Evolutionary conservation across 1,139 yeast genomes (phyloP), one percentile per base, ranked within the genome.

Genomic region (Blastobotrys aristatus): DNA sequence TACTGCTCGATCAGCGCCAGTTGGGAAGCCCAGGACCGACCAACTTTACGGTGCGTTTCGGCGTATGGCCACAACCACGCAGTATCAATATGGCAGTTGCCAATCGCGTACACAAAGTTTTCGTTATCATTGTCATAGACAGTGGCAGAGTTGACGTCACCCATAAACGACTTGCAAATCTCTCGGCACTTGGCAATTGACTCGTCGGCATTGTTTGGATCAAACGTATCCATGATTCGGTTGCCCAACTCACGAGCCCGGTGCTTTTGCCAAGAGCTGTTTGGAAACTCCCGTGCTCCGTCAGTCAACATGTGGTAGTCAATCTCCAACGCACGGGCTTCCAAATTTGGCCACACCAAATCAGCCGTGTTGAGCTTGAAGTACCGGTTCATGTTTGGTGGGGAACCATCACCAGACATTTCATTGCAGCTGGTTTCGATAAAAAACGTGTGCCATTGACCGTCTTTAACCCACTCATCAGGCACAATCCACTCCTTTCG

Each of bases 31-130:
- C 97, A 92, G 4, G 96, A 88, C 55, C 98, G 77, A 3, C 89
- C 96, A 51, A 90, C 80, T 62, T 89, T 89, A 51, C 97, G 77
- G 58, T 84, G 83, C 1, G 97, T 88, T 66, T 92, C 97, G 2
- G 96, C 97, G 72, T 84, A 90, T 11, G 97, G 97, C 98, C 98
- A 92, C 53, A 86, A 73, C 96, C 97, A 89, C 20, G 96, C 96
- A 29, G 97, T 90, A 63, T 92, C 98, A 58, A 92, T 92, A 66
- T 92, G 98, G 64, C 97, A 92, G 63, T 92, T 87, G 42, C 97
- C 97, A 54, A 92, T 75, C 4, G 88, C 96, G 63, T 72, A 84
- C 7, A 89, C 96, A 36, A 69, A 66, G 43, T 56, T 53, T 20
- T 47, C 51, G 14, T 55, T 51, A 17, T 61, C 68, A 50, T 37